Conservation (phyloP, 192 early-diverging fungal genomes). For the Phlyctochytrium bullatum region DNA sequence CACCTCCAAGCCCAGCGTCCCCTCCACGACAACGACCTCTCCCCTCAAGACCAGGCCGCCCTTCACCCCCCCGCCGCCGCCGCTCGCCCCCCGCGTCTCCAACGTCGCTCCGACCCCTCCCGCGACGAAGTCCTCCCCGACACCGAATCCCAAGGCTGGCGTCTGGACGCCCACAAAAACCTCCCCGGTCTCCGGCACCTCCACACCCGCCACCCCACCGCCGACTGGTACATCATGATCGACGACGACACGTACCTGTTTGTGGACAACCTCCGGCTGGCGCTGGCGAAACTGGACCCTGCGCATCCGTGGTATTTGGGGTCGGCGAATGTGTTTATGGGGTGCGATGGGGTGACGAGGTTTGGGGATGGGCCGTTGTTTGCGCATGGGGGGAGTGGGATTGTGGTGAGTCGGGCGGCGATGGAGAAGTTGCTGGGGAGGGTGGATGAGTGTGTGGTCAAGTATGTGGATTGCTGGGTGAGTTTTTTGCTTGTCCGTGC, state of each 20-base stretch:
- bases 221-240: slow-evolving; percentile 59
- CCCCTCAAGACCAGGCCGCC: not conserved
- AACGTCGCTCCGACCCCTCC: slow-evolving; percentile 4
- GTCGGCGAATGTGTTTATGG: slow-evolving; percentile 36
- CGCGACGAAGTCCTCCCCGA: slow-evolving; percentile 28
- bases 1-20: no score
- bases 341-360: slow-evolving; percentile 50
- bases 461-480: slow-evolving; percentile 52
- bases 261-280: slow-evolving; percentile 39
- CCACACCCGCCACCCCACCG: slow-evolving; percentile 44
- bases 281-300: slow-evolving; percentile 31
- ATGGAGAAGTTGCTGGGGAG: slow-evolving; percentile 31
- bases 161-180: slow-evolving; percentile 49
- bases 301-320: slow-evolving; percentile 42
- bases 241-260: slow-evolving; percentile 62
- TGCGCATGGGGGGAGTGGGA: slow-evolving; percentile 58
- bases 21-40: no score
- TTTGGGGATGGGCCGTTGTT: slow-evolving; percentile 45
- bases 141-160: slow-evolving; percentile 40
- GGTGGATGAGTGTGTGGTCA: slow-evolving; percentile 41
- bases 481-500: not conserved
- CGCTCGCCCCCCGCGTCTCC: not conserved
- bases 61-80: not conserved
- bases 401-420: slow-evolving; percentile 47
- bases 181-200: slow-evolving; percentile 47